phyloP scores from a whole-genome alignment of 208 protist species.

The Crithidia thermophila region DNA sequence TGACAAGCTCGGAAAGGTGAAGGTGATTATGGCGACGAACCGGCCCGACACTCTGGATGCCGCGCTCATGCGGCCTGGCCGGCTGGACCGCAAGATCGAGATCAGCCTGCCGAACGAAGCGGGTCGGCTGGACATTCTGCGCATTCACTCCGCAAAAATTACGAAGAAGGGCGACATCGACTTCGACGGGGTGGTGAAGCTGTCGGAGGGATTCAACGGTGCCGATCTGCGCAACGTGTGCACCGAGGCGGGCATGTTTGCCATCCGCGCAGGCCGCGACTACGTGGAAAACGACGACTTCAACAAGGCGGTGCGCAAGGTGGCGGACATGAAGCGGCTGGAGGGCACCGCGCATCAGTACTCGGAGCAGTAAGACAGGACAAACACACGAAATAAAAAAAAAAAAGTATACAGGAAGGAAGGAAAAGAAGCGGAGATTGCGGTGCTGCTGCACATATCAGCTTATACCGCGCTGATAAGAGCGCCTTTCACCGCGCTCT shows the following conservation, averaged over 20 bases:
- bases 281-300: slow-evolving; percentile 99
- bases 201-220: slow-evolving; percentile 99
- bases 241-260: slow-evolving; percentile 99
- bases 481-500: background rate
- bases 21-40: slow-evolving; percentile 99
- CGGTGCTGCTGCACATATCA: too few relatives aligned
- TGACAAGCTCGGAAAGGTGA: slow-evolving; percentile 98
- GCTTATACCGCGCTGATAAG: too few relatives aligned
- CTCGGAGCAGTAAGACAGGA: slow-evolving; percentile 70
- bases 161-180: slow-evolving; percentile 99
- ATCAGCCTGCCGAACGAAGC: slow-evolving; percentile 98
- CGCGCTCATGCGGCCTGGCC: slow-evolving; percentile 98
- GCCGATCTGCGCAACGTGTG: slow-evolving; percentile 99
- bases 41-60: slow-evolving; percentile 96
- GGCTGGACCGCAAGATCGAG: slow-evolving; percentile 97
- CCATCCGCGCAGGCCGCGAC: slow-evolving; percentile 97
- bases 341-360: slow-evolving; percentile 94
- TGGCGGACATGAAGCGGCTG: slow-evolving; percentile 98
- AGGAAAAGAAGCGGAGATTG: background rate
- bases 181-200: slow-evolving; percentile 98
- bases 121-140: slow-evolving; percentile 97
- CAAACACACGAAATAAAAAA: background rate
- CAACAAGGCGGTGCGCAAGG: slow-evolving; percentile 99
- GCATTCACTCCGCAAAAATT: slow-evolving; percentile 97
- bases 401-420: background rate